Evolutionary conservation across 192 early-diverging fungal species (phyloP), one percentile per base, ranked within the genome.

Genomic region (Umbelopsis vinacea): DNA sequence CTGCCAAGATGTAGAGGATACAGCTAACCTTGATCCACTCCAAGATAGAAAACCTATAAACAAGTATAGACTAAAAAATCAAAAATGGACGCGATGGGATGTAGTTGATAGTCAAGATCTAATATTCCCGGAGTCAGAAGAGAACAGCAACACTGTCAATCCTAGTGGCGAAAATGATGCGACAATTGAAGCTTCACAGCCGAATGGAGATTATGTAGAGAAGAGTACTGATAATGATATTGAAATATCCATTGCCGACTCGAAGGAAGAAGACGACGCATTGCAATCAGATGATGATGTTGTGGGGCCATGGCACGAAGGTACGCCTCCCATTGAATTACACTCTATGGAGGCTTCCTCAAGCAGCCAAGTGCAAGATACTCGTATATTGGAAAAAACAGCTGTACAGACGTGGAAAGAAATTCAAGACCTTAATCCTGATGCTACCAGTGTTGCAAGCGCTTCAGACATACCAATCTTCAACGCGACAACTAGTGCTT

Each of bases 231-330:
- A 43, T 4, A 50, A 46, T 45, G 57, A 47, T 43, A 33, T 52
- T 15, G 55, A 75, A 38, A 26, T 60, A 12, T 23, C n/a, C 52
- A 45, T 40, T 19, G 29, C 52, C 29, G 35, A 33, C 6, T 15
- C 46, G 4, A 24, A 29, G 14, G 23, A 55, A 4, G 52, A 55
- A 35, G 63, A 52, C 8, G 22, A 43, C 11, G n/a, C 43, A n/a
- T 21, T 78, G 15, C 72, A 71, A 45, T 74, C 72, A 26, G 77
- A 78, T 15, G 72, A 78, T 21, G 71, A 76, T 40, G 75, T 76
- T 6, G 47, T 76, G 5, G 75, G 75, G 15, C 75, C 75, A 23
- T 76, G 75, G 75, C 67, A 72, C 40, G 63, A 72, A 40, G 38
- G 52, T 38, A 54, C 63, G 6, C 5, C 48, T 21, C 19, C 71